Conservation (phyloP, 352 stramenopile species). For the Globisporangium splendens region DNA sequence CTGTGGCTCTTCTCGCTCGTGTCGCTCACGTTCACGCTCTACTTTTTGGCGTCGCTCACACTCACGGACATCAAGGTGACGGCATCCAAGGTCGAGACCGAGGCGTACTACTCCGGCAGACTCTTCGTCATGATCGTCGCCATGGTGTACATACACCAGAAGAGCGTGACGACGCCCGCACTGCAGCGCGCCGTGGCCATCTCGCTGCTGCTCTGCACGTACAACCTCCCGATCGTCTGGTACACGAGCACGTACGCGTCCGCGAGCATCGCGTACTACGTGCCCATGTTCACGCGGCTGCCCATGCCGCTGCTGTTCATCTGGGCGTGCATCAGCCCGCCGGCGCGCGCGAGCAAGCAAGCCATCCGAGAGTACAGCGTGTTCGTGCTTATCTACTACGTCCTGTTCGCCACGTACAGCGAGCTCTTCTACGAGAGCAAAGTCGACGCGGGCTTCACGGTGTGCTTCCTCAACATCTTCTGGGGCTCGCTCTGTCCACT, state of each 20-base stretch:
- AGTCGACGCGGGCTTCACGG: conserved; percentile 25
- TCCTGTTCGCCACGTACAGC: conserved; percentile 33
- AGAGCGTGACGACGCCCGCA: conserved; percentile 40
- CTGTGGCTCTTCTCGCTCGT: conserved; percentile 44
- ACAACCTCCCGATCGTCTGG: conserved; percentile 57
- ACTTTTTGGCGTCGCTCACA: conserved; percentile 23
- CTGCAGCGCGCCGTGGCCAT: conserved; percentile 37
- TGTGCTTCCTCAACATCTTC: conserved; percentile 36
- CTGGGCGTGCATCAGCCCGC: conserved; percentile 39
- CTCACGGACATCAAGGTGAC: conserved; percentile 7
- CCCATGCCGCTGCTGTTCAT: conserved; percentile 37
- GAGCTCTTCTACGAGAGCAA: conserved; percentile 29
- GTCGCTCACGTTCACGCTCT: conserved; percentile 25
- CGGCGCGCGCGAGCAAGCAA: conserved; percentile 37
- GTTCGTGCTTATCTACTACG: conserved; percentile 44
- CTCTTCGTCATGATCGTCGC: conserved; percentile 67
- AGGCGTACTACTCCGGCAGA: conserved; percentile 47
- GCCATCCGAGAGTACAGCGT: conserved; percentile 57
- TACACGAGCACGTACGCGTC: conserved; percentile 17
- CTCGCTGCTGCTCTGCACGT: conserved; percentile 41
- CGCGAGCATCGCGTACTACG: conserved; percentile 25
- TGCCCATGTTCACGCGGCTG: conserved; percentile 29
- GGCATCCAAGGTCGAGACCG: conserved; percentile 21
- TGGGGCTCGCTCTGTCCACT: conserved; percentile 56
- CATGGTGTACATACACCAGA: conserved; percentile 54